phyloP scores from a whole-genome alignment of 2,329 filamentous ascomycete genomes.

The Colletotrichum echinochloae region DNA sequence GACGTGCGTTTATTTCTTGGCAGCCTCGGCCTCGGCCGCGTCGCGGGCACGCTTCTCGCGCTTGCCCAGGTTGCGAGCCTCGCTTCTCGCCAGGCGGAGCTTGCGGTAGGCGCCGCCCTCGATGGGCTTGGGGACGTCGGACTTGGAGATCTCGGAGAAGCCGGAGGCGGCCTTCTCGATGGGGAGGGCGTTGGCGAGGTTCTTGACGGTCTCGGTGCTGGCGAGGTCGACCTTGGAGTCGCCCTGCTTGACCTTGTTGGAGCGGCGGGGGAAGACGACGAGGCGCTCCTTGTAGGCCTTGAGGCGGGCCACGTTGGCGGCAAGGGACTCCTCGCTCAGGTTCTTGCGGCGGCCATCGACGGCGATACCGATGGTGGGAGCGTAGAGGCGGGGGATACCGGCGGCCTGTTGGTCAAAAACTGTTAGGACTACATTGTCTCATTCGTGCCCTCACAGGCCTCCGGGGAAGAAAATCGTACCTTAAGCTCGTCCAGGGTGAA shows the following conservation, averaged over 20 bases:
- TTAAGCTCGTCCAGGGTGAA: conserved; percentile 98
- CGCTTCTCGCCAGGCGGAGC: conserved; percentile 86
- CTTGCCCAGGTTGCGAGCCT: conserved; percentile 83
- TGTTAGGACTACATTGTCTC: conserved; percentile 22
- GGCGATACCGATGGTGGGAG: conserved; percentile 94
- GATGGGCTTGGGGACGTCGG: conserved; percentile 78
- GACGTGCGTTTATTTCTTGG: conserved; percentile 80
- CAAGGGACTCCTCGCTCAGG: conserved; percentile 94
- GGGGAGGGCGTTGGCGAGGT: conserved; percentile 73
- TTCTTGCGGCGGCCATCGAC: conserved; percentile 98
- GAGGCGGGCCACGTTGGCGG: conserved; percentile 95
- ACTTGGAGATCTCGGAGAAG: conserved; percentile 83
- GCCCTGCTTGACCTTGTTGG: conserved; percentile 92
- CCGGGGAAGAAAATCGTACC: conserved; percentile 67
- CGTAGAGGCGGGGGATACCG: conserved; percentile 93
- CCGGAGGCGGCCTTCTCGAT: conserved; percentile 75
- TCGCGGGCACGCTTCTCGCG: conserved; percentile 95
- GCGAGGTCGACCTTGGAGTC: conserved; percentile 86
- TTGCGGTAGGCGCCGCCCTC: conserved; percentile 89
- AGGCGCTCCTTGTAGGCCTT: conserved; percentile 97
- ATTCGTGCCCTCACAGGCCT: neutral
- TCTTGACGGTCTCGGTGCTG: conserved; percentile 72
- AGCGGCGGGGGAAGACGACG: conserved; percentile 97
- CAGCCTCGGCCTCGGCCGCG: conserved; percentile 84
- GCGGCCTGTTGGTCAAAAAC: conserved; percentile 76